Base-by-base conservation (phyloP, 306 rosid genomes). In the Coriaria nepalensis region DNA sequence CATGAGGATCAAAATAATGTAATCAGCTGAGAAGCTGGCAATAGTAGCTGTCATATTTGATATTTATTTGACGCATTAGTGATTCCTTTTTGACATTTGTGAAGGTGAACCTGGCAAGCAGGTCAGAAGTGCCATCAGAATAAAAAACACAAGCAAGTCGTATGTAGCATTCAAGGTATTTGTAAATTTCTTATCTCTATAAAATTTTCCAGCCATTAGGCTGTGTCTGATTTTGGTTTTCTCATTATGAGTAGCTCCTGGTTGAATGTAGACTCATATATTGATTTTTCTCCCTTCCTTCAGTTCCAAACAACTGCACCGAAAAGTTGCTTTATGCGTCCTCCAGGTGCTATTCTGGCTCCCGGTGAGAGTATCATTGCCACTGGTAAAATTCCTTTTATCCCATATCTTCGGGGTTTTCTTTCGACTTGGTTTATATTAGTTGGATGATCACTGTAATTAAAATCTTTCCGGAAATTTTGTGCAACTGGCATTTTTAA, bases 241-340 rank as follows among this genome's bases (percentile, higher is more conserved):
- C 53, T 11, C 8, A 49, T 38, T 14, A 20, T 41, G 42, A 9
- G 40, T n/a, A 32, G 40, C 5, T 47, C 34, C 39, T 7, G 9
- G 48, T 67, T 50, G 29, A 20, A 20, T 3, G 29, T 20, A 20
- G 29, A 20, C 0, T 43, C 13, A 38, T 52, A 35, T 61, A 33
- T 56, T 44, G 14, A 40, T 48, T 45, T 43, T 53, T 60, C 57
- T 47, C 46, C 50, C 46, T 37, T 59, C 43, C 42, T 62, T 43
- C 41, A 92, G 98, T 92, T 92, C 63, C 98, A 92, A 86, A 92
- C 98, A 32, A 92, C 98, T 63, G 86, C 96, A 15, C 98, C 98
- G 6, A 92, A 92, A 68, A 92, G 98, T 62, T 92, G 98, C 71
- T 92, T 92, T 73, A 92, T 92, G 98, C 98, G 96, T 50, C 98